These are phyloP conservation scores for Sclerotinia nivalis DNA, from an alignment of 2,329 filamentous ascomycete genomes.

Conservation along the genomic window DNA sequence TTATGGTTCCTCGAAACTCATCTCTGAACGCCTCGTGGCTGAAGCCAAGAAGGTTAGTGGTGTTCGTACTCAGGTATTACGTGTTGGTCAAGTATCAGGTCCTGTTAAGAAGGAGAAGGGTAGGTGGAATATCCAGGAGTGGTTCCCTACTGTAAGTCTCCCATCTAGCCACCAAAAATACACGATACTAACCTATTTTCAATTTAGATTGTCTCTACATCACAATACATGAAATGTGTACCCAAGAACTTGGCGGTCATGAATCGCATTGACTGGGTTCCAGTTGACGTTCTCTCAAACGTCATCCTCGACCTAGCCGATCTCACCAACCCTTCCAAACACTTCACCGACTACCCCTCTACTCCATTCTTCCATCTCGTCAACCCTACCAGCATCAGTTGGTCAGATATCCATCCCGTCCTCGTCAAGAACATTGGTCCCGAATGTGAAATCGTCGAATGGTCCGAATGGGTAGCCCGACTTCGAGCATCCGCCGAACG, in stretches of 20 bases:
- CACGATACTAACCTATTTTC: constrained; percentile 34
- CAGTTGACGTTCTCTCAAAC: constrained; percentile 42
- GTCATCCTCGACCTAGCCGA: constrained; percentile 41
- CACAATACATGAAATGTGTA: constrained; percentile 42
- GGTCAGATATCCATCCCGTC: constrained; percentile 33
- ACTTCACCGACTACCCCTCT: constrained; percentile 26
- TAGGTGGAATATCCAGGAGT: constrained; percentile 58
- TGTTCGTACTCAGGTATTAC: constrained; percentile 46
- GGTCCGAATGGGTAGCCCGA: constrained; percentile 49
- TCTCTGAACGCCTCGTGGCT: constrained; percentile 46
- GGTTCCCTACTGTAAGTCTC: constrained; percentile 48
- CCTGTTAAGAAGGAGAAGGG: constrained; percentile 44
- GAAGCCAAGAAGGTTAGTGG: constrained; percentile 42
- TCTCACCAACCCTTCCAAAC: not conserved
- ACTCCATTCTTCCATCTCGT: constrained; percentile 37
- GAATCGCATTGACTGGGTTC: constrained; percentile 48
- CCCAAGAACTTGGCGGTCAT: constrained; percentile 43
- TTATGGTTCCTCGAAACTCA: constrained; percentile 37
- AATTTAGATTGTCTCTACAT: constrained; percentile 41
- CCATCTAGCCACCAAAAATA: not conserved
- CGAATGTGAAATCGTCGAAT: constrained; percentile 40
- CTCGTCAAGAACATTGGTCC: constrained; percentile 28
- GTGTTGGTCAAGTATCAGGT: constrained; percentile 52
- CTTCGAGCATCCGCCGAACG: constrained; percentile 45
- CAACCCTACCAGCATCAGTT: constrained; percentile 36